Evolutionary conservation across 768 basidiomycete genomes (phyloP).

Genomic region (Mycena capillaripes): DNA sequence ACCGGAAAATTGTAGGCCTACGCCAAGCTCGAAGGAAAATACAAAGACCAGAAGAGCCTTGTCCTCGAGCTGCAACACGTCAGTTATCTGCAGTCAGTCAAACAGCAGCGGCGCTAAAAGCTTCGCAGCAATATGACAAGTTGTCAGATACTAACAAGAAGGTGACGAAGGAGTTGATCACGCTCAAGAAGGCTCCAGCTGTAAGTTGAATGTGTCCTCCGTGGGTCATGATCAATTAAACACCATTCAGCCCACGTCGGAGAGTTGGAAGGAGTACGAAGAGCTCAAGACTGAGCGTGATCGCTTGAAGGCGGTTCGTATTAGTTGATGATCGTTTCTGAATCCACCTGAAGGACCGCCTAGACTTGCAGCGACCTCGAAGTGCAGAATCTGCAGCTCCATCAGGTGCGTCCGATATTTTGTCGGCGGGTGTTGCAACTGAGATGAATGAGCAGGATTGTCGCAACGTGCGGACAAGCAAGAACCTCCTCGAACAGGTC

Average conservation of each 20-base stretch:
- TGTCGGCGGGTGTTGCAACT: background rate
- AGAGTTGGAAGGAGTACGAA: background rate
- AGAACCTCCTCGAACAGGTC: background rate
- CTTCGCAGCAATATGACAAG: background rate
- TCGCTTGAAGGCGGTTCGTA: background rate
- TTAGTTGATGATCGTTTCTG: background rate
- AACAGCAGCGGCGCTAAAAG: background rate
- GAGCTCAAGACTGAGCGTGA: background rate
- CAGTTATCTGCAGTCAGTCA: no score
- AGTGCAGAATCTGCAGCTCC: background rate
- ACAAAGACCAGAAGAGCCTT: background rate
- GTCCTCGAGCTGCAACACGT: background rate
- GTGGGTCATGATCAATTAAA: background rate
- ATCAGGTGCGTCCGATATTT: background rate
- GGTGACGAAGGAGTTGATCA: background rate
- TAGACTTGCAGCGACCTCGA: slow-evolving; percentile 10
- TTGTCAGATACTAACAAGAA: background rate
- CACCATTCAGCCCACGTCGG: background rate
- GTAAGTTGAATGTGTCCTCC: background rate
- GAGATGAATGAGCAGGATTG: background rate
- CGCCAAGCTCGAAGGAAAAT: background rate
- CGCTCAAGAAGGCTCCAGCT: background rate
- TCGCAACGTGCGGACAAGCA: background rate
- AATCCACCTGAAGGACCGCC: background rate
- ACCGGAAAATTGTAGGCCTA: background rate